A percentile compares a stretch with the other conserved stretches of the same genome.
Evolutionary conservation across 225 moss, liverwort and hornwort species (phyloP).

Genomic region (Sphagnum contortum): DNA sequence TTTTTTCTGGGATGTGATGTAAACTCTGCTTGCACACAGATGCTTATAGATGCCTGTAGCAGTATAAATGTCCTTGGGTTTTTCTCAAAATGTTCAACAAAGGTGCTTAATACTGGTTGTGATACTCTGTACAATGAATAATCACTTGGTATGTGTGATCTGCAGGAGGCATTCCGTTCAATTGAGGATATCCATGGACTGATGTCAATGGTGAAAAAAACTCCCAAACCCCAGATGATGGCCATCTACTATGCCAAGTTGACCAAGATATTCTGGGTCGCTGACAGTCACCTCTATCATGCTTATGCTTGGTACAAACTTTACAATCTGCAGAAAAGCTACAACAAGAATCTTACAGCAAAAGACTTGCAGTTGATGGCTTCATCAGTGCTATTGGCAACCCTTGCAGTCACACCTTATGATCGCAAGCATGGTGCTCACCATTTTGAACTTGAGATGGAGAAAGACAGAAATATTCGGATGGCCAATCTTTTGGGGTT

Average conservation of each 20-base stretch:
- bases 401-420: conserved; percentile 83
- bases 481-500: conserved; percentile 97
- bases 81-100: not conserved
- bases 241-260: conserved; percentile 95
- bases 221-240: conserved; percentile 97
- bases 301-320: conserved; percentile 98
- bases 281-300: conserved; percentile 79
- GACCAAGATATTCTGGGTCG: conserved; percentile 95
- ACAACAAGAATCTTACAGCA: conserved; percentile 88
- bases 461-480: conserved; percentile 83
- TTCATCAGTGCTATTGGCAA: conserved; percentile 83
- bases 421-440: conserved; percentile 97
- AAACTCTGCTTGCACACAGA: not conserved
- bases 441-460: conserved; percentile 96
- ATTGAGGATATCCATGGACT: conserved; percentile 96
- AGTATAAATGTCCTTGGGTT: not conserved
- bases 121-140: not conserved
- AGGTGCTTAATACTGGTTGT: not conserved
- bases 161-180: conserved; percentile 94
- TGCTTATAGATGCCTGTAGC: not conserved
- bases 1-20: not conserved
- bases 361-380: conserved; percentile 98
- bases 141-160: not conserved
- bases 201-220: conserved; percentile 96
- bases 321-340: conserved; percentile 89